phyloP scores from a whole-genome alignment of 768 basidiomycete species.

The Lactifluus hygrophoroides region DNA sequence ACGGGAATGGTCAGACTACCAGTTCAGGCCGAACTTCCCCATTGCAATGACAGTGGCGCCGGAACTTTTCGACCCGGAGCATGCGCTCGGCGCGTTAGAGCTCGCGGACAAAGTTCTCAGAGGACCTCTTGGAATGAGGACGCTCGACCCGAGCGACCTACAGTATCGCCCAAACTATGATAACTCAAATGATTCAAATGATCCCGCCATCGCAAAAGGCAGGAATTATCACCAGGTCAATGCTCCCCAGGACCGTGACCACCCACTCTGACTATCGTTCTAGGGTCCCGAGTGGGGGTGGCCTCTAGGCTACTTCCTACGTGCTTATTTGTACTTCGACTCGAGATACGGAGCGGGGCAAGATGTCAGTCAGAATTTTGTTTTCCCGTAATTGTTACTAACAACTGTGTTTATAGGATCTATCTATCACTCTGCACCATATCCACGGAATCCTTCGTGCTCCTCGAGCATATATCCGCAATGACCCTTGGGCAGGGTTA shows the following conservation, averaged over 20 bases:
- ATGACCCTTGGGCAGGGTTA: conserved; percentile 86
- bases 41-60: conserved; percentile 97
- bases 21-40: conserved; percentile 87
- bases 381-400: background rate
- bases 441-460: conserved; percentile 65
- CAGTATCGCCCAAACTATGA: conserved; percentile 91
- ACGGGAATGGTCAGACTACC: conserved; percentile 96
- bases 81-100: conserved; percentile 71
- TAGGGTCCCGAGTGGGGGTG: conserved; percentile 93
- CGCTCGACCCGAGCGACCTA: conserved; percentile 76
- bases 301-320: conserved; percentile 92
- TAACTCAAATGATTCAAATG: conserved; percentile 87
- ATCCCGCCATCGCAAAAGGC: conserved; percentile 81
- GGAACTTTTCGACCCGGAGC: conserved; percentile 77
- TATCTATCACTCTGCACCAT: conserved; percentile 64
- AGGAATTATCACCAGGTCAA: conserved; percentile 87
- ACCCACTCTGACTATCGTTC: conserved; percentile 20
- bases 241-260: conserved; percentile 8
- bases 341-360: conserved; percentile 55
- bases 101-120: conserved; percentile 75
- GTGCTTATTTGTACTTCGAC: conserved; percentile 89
- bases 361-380: conserved; percentile 35
- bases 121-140: conserved; percentile 95
- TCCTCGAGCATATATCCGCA: conserved; percentile 64
- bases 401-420: conserved; percentile 41